Evolutionary conservation across 108 stramenopile species (phyloP).

Genomic region (Asterionellopsis glacialis): DNA sequence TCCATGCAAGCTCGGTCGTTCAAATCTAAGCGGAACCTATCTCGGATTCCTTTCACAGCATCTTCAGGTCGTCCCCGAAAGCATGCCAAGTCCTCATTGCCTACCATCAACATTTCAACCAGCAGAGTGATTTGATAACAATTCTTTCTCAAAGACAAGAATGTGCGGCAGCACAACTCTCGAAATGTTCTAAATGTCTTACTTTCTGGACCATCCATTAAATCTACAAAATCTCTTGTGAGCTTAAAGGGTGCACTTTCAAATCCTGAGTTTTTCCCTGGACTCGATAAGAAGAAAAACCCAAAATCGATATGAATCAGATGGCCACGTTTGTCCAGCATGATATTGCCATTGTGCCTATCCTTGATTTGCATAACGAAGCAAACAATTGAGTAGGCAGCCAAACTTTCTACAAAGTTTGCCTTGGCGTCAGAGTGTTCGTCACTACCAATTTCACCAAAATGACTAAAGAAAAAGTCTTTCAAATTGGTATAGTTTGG

Average conservation of each 20-base stretch:
- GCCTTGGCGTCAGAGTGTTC: constrained; percentile 70
- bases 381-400: constrained; percentile 91
- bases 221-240: constrained; percentile 85
- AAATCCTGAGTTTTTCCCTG: constrained; percentile 92
- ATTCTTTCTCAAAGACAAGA: constrained; percentile 76
- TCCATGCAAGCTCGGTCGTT: constrained; percentile 72
- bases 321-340: constrained; percentile 91
- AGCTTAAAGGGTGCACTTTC: constrained; percentile 98
- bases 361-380: constrained; percentile 98
- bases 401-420: constrained; percentile 91
- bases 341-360: constrained; percentile 94
- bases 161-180: constrained; percentile 83
- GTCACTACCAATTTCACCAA: constrained; percentile 61
- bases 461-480: constrained; percentile 80
- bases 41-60: constrained; percentile 70
- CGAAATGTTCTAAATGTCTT: constrained; percentile 80
- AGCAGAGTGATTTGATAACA: constrained; percentile 88
- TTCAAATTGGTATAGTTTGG: constrained; percentile 72
- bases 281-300: constrained; percentile 89
- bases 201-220: constrained; percentile 91
- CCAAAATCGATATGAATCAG: constrained; percentile 94
- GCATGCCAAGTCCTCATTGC: constrained; percentile 92
- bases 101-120: constrained; percentile 92
- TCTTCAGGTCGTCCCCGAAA: constrained; percentile 87
- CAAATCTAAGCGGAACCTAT: constrained; percentile 81